Conservation (phyloP, 495 filamentous ascomycete species). For the Neurospora tetrasperma region DNA sequence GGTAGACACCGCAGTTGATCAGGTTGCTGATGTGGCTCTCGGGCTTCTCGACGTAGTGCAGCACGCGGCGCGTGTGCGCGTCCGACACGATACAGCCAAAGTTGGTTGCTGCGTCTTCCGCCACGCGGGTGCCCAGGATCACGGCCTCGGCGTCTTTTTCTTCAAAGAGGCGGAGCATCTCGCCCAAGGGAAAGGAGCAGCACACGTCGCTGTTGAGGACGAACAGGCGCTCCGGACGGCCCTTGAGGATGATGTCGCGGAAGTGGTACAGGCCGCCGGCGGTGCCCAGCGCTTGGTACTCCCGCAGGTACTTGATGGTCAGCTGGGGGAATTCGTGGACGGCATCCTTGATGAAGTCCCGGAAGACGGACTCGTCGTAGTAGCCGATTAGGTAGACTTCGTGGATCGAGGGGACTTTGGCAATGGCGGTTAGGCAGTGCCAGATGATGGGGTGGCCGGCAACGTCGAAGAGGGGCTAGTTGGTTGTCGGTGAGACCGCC, state of each 20-base stretch:
- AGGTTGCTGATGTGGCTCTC: slow-evolving; percentile 97
- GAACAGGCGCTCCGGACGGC: slow-evolving; percentile 86
- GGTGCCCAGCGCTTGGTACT: slow-evolving; percentile 94
- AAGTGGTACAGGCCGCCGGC: slow-evolving; percentile 98
- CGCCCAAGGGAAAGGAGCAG: slow-evolving; percentile 93
- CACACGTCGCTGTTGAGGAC: slow-evolving; percentile 98
- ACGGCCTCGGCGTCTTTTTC: slow-evolving; percentile 96
- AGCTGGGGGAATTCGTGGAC: slow-evolving; percentile 77
- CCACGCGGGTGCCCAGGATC: slow-evolving; percentile 86
- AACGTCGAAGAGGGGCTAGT: slow-evolving; percentile 93
- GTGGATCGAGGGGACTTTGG: slow-evolving; percentile 83
- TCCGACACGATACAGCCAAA: slow-evolving; percentile 98
- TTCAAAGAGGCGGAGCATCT: slow-evolving; percentile 90
- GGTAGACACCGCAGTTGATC: slow-evolving; percentile 99
- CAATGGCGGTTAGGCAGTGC: slow-evolving; percentile 88
- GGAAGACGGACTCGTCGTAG: slow-evolving; percentile 95
- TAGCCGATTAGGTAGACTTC: slow-evolving; percentile 98
- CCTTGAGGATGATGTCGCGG: slow-evolving; percentile 97
- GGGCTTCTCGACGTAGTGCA: slow-evolving; percentile 99
- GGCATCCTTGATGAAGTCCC: slow-evolving; percentile 92
- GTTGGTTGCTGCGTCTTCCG: slow-evolving; percentile 85
- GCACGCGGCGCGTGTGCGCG: slow-evolving; percentile 84
- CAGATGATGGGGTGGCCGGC: slow-evolving; percentile 97
- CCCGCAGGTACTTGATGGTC: slow-evolving; percentile 87
- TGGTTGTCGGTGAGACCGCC: slow-evolving; percentile 2